Evolutionary conservation across 495 filamentous ascomycete species (phyloP), one percentile per base, ranked within the genome.

Genomic region (Aspergillus sparsus): DNA sequence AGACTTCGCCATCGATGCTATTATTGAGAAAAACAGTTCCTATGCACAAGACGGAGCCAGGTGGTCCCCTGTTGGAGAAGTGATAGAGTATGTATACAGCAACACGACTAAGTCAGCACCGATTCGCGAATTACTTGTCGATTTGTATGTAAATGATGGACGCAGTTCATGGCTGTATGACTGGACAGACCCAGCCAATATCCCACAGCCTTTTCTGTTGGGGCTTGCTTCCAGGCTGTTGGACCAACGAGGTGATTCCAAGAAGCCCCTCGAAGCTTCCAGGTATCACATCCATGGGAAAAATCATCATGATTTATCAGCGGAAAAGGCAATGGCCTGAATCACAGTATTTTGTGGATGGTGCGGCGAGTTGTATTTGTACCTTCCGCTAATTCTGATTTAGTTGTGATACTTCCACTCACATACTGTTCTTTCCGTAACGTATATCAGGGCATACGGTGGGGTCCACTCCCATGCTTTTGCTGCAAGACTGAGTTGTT

Each of bases 121-220:
- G 33, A 32, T 55, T 18, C 53, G 37, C n/a, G n/a, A 55, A 15
- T 31, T 55, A n/a, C 18, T 55, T 32, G 39, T 55, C 37, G 53
- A 55, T 45, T 45, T 55, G 13, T 27, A 31, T 21, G 53, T 15
- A 5, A 8, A 55, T 33, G 7, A 32, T 1, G 27, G 16, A 7
- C 4, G 12, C n/a, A 2, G 42, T 15, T 16, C 42, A 45, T 45
- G 42, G 42, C 42, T 45, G 42, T 27, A 27, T 27, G 21, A 27
- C 21, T 27, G 21, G 21, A 3, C 21, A 27, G 11, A 45, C 2
- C 5, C 42, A 2, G 21, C 21, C 21, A 45, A 7, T 45, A 7
- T 15, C n/a, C 41, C 53, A 1, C 37, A 45, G n/a, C n/a, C 8
- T 32, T 55, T 55, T 45, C 53, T 55, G 3, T 32, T 55, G 7